Evolutionary conservation across 495 filamentous ascomycete genomes (phyloP).

Genomic region (Daldinia caldariorum): DNA sequence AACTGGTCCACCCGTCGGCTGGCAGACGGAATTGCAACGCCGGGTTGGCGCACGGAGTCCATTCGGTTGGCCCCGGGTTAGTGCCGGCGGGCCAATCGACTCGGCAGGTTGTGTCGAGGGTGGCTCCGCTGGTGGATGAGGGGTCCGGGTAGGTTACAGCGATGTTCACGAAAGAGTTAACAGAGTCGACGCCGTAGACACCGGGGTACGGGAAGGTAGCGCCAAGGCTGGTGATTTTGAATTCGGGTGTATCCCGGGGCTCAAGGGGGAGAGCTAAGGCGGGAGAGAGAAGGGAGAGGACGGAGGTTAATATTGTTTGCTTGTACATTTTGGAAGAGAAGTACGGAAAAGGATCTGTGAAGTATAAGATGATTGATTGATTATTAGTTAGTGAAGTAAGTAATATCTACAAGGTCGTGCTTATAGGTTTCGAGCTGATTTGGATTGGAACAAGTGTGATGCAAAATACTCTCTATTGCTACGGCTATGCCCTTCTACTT

Average conservation of each 20-base stretch:
- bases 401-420: not conserved
- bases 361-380: not conserved
- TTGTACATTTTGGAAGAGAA: slow-evolving; percentile 23
- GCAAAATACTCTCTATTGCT: not conserved
- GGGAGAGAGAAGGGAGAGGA: slow-evolving; percentile 34
- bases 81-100: slow-evolving; percentile 34
- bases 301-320: slow-evolving; percentile 17
- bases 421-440: slow-evolving; percentile 1
- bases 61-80: slow-evolving; percentile 34
- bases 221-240: slow-evolving; percentile 36
- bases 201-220: slow-evolving; percentile 41
- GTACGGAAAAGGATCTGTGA: not conserved
- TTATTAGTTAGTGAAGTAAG: not conserved
- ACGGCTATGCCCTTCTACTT: slow-evolving; percentile 19
- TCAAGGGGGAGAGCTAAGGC: slow-evolving; percentile 33
- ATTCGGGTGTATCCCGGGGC: slow-evolving; percentile 31
- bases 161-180: slow-evolving; percentile 38
- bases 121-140: slow-evolving; percentile 66
- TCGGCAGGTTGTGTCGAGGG: slow-evolving; percentile 41
- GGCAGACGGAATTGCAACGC: slow-evolving; percentile 37
- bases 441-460: not conserved
- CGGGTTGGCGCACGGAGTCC: slow-evolving; percentile 33
- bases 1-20: slow-evolving; percentile 35
- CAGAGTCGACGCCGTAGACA: slow-evolving; percentile 27
- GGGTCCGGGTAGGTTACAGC: slow-evolving; percentile 74